Base-by-base conservation (phyloP, 2,329 filamentous ascomycete species). In the Hypoxylon sp. region DNA sequence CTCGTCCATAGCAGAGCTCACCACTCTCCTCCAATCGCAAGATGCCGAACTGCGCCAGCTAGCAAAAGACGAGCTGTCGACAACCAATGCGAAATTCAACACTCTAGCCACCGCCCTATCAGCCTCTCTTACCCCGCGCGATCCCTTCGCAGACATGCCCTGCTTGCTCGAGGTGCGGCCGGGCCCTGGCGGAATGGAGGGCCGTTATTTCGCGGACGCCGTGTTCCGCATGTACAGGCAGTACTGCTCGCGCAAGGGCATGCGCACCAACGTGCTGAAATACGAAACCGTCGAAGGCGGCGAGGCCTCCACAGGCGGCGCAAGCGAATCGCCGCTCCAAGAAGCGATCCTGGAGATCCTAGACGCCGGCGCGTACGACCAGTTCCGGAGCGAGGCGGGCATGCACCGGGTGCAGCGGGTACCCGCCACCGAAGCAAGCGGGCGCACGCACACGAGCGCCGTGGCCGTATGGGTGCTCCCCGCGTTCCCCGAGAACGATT, bases 351-450 rank as follows among this genome's bases (percentile, higher is more conserved):
- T 99, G 25, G 94, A 98, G 78, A 84, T 99, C 36, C 88, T 91
- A 64, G 87, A 89, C 53, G 82, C 88, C 1, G 93, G 93, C 30
- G 90, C 94, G 21, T 99, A 97, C 80, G 93, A 91, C 66, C 76
- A 89, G 1, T 88, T 99, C 74, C 88, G 95, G 67, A 91, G 91
- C 73, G 96, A 99, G 80, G 93, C 95, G 2, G 96, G 96, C 32
- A 96, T 99, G 72, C 96, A 99, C 79, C 89, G 96, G 28, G 96
- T 99, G 0, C 96, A 99, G 83, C 90, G 96, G 25, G 91, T 99
- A 2, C 96, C 96, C 1, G 90, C 90, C 10, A 99, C 96, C 0
- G 96, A 99, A 79, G 92, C 86, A 72, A 95, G 93, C 77, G 96
- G 96, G 1, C 90, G 96, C 28, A 96, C 93, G 14, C 96, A 99